phyloP scores from a whole-genome alignment of 2,329 filamentous ascomycete species.

The Teratosphaeria viscida region DNA sequence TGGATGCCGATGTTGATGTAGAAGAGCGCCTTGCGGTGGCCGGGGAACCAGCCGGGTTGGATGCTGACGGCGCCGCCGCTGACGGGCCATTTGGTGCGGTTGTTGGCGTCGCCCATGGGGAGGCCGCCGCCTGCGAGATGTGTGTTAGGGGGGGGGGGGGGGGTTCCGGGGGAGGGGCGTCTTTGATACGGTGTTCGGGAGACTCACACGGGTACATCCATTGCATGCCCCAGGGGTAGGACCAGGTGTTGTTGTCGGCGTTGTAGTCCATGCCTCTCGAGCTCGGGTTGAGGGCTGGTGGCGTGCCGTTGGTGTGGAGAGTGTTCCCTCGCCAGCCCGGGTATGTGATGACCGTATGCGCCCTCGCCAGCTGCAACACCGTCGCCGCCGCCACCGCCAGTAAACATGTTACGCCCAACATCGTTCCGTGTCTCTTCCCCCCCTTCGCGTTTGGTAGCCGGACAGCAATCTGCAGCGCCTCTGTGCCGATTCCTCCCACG shows the following conservation, averaged over 20 bases:
- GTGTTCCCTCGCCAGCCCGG: constrained; percentile 83
- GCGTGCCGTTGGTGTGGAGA: constrained; percentile 60
- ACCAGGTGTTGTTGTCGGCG: constrained; percentile 31
- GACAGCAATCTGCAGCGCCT: neutral
- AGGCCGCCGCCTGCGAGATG: constrained; percentile 65
- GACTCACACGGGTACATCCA: constrained; percentile 88
- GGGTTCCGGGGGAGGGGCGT: neutral
- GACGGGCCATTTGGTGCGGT: constrained; percentile 87
- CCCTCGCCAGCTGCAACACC: constrained; percentile 26
- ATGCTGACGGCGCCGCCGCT: constrained; percentile 77
- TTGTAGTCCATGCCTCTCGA: constrained; percentile 36
- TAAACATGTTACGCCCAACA: constrained; percentile 4
- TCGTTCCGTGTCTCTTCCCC: neutral
- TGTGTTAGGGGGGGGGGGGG: neutral
- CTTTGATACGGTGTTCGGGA: constrained; percentile 1
- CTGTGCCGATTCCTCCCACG: neutral
- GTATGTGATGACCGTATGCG: constrained; percentile 79
- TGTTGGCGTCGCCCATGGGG: constrained; percentile 49
- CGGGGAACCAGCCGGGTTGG: constrained; percentile 93
- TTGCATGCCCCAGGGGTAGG: constrained; percentile 81
- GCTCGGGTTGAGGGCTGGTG: constrained; percentile 26
- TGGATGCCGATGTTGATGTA: constrained; percentile 85
- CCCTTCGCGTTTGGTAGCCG: neutral
- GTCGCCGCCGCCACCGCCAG: constrained; percentile 2
- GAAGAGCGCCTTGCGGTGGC: constrained; percentile 69